Base-by-base conservation (phyloP, 2,329 filamentous ascomycete genomes). In the Scedosporium aurantiacum region DNA sequence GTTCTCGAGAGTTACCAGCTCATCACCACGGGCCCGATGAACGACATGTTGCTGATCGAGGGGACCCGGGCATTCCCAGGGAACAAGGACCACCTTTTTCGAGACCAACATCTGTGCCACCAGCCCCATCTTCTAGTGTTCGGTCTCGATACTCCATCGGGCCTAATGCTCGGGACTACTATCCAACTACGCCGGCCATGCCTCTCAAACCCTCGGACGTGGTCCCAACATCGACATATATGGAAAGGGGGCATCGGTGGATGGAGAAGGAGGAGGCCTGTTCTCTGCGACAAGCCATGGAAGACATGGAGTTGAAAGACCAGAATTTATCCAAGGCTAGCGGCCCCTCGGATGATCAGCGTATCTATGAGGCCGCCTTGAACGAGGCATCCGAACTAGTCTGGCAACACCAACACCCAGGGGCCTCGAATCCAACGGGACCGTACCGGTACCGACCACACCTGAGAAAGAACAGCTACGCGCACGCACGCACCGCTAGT, bases 341-440 rank as follows among this genome's bases (percentile, higher is more conserved):
- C 63, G 5, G 63, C 70, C 47, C 78, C 28, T 79, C 84, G 2
- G 84, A 87, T 21, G 85, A 87, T 63, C 71, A 78, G 63, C 82
- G 82, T 54, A 71, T 92, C 57, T 88, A 89, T 70, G 76, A 82
- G 12, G 86, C 87, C 47, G 89, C 89, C 32, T 84, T 90, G 63
- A 78, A 90, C 63, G 89, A 93, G 71, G 89, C 89, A 10, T 86
- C 88, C 1, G 88, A 92, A 70, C 78, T 93, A 55, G 89, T 93
- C 52, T 91, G 84, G 81, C 84, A 86, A 68, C 89, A 93, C 69
- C 80, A 87, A 69, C 81, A 90, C 65, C 69, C 67, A 57, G 72
- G 78, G 63, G 71, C 76, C 1, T 76, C 75, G n/a, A 77, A 80
- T 63, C 86, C 87, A 2, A 81, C 84, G 52, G 82, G 84, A 1